phyloP scores from a whole-genome alignment of 208 protist species.

The Porcisia hertigi region DNA sequence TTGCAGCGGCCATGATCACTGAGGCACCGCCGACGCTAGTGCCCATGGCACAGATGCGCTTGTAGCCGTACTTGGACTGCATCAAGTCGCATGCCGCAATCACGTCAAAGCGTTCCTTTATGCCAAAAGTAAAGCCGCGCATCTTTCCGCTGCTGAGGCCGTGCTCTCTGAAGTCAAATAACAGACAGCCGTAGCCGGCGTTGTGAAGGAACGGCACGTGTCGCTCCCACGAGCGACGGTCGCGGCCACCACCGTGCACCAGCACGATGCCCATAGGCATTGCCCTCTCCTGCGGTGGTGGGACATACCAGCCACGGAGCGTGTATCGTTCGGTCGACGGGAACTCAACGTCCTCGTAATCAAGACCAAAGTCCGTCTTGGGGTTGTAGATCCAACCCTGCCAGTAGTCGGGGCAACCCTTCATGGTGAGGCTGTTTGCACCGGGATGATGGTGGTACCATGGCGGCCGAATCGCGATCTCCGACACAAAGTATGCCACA shows the following conservation, averaged over 20 bases:
- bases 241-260: constrained; percentile 90
- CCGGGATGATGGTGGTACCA: constrained; percentile 89
- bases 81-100: constrained; percentile 77
- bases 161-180: constrained; percentile 93
- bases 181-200: constrained; percentile 76
- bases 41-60: constrained; percentile 82
- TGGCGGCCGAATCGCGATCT: constrained; percentile 84
- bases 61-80: constrained; percentile 64
- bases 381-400: constrained; percentile 85
- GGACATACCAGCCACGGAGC: constrained; percentile 88
- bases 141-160: constrained; percentile 83
- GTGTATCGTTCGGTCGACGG: constrained; percentile 66
- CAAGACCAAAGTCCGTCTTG: constrained; percentile 72
- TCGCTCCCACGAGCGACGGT: constrained; percentile 87
- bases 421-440: constrained; percentile 51
- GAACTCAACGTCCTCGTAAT: constrained; percentile 86
- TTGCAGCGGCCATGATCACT: constrained; percentile 89
- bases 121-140: constrained; percentile 88
- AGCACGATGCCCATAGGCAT: constrained; percentile 75
- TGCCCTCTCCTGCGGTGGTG: constrained; percentile 28
- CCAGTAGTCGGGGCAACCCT: constrained; percentile 87
- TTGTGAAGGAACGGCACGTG: constrained; percentile 88
- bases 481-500: constrained; percentile 89
- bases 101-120: constrained; percentile 90
- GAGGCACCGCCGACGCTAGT: constrained; percentile 90